These are phyloP conservation scores for Daldinia childiae DNA, from an alignment of 495 filamentous ascomycete species.

Conservation along the genomic window DNA sequence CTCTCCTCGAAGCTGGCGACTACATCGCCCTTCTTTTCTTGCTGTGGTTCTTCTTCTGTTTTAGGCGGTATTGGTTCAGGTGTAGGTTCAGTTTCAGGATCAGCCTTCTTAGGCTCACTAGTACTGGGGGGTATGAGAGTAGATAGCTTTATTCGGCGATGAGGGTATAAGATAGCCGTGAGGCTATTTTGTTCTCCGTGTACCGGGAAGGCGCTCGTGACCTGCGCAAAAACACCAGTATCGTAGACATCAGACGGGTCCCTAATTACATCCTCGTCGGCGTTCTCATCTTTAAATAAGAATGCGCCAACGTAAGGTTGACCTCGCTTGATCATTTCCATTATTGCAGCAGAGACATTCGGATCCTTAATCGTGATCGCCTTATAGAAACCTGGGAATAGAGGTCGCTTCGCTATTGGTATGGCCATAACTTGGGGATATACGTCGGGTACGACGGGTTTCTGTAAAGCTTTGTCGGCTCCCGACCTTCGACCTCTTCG, in stretches of 20 bases:
- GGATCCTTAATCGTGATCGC: conserved; percentile 94
- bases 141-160: conserved; percentile 91
- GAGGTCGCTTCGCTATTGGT: conserved; percentile 91
- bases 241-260: conserved; percentile 90
- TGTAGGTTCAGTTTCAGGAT: conserved; percentile 53
- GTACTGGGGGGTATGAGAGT: conserved; percentile 72
- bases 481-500: conserved; percentile 69
- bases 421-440: conserved; percentile 99
- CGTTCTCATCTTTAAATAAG: conserved; percentile 93
- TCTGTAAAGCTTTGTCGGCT: conserved; percentile 79
- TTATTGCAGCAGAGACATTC: conserved; percentile 86
- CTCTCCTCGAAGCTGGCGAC: conserved; percentile 97
- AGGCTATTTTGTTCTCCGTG: conserved; percentile 79
- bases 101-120: conserved; percentile 52
- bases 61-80: conserved; percentile 65
- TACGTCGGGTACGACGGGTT: conserved; percentile 88
- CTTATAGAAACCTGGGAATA: conserved; percentile 99
- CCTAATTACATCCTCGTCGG: conserved; percentile 90
- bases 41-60: conserved; percentile 55
- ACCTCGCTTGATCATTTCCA: conserved; percentile 96
- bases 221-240: conserved; percentile 95
- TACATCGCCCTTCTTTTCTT: conserved; percentile 87
- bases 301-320: conserved; percentile 98
- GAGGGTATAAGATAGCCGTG: conserved; percentile 94
- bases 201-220: conserved; percentile 92